Percentiles rank a stretch among this genome's conserved stretches.
Conservation (phyloP, 2,329 filamentous ascomycete species). For the Penicillium sp. region DNA sequence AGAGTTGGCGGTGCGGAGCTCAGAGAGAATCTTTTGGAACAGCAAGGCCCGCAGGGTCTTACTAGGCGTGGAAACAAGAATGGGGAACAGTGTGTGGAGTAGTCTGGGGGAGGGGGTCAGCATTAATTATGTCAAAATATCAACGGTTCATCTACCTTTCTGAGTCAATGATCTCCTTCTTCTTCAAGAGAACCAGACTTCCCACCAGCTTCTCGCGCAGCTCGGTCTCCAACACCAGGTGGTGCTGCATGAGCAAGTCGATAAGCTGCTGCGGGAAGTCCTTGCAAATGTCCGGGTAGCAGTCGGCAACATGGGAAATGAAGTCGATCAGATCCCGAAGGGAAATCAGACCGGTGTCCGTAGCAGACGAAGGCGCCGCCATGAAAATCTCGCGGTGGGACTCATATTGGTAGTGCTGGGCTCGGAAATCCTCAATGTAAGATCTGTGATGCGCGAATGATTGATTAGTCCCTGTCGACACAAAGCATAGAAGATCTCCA, state of each 20-base stretch:
- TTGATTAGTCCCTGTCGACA: constrained; percentile 6
- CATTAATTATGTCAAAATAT: background rate
- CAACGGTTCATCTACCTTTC: constrained; percentile 51
- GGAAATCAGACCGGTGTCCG: constrained; percentile 75
- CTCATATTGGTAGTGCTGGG: constrained; percentile 89
- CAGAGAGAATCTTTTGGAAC: constrained; percentile 88
- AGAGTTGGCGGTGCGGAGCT: constrained; percentile 82
- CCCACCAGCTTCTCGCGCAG: constrained; percentile 92
- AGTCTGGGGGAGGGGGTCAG: constrained; percentile 47
- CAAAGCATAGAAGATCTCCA: background rate
- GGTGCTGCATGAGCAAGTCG: constrained; percentile 76
- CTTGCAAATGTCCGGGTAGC: constrained; percentile 79
- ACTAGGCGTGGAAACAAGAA: constrained; percentile 87
- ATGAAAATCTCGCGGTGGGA: constrained; percentile 90
- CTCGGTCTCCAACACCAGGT: constrained; percentile 78
- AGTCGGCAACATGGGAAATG: constrained; percentile 89
- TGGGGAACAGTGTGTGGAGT: constrained; percentile 89
- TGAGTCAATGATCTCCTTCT: constrained; percentile 91
- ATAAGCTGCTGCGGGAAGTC: constrained; percentile 80
- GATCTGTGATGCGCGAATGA: constrained; percentile 55
- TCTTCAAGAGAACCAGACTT: constrained; percentile 80
- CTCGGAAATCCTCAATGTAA: constrained; percentile 84
- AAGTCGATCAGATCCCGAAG: constrained; percentile 92
- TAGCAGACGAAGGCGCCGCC: constrained; percentile 75
- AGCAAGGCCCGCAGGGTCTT: constrained; percentile 83